Evolutionary conservation across 2,329 filamentous ascomycete species (phyloP).

Genomic region (Lachnellula arida): DNA sequence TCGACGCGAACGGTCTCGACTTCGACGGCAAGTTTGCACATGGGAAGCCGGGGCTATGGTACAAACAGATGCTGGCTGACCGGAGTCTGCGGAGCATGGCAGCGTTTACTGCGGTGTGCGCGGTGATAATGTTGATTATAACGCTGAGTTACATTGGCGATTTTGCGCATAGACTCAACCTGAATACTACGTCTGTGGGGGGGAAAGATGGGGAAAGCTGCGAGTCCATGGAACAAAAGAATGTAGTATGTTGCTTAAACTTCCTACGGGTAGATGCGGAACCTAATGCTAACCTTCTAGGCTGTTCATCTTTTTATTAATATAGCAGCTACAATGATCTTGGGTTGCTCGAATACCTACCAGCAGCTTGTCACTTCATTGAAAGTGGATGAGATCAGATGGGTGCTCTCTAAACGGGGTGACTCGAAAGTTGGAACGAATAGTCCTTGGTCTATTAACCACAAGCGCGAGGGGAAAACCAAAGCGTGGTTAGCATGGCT

Average conservation of each 20-base stretch:
- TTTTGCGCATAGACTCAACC: slow-evolving; percentile 11
- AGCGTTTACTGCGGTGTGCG: slow-evolving; percentile 15
- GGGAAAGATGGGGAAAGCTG: slow-evolving; percentile 18
- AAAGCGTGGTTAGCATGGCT: slow-evolving; percentile 19
- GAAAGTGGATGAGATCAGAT: slow-evolving; percentile 16
- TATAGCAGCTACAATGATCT: slow-evolving; percentile 19
- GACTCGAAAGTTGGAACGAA: slow-evolving; percentile 21
- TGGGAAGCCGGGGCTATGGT: slow-evolving; percentile 19
- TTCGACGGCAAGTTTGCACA: slow-evolving; percentile 20
- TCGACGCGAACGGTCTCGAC: slow-evolving; percentile 3
- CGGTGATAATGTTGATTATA: slow-evolving; percentile 17
- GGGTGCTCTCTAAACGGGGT: slow-evolving; percentile 16
- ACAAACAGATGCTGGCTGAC: slow-evolving; percentile 22
- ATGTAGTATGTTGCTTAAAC: slow-evolving; percentile 10
- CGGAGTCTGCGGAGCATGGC: slow-evolving; percentile 19
- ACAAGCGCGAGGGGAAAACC: slow-evolving; percentile 16
- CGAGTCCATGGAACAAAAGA: slow-evolving; percentile 9
- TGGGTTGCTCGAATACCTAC: slow-evolving; percentile 23
- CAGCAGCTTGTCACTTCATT: slow-evolving; percentile 19
- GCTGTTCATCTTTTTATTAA: slow-evolving; percentile 19
- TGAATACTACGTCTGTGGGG: slow-evolving; percentile 12
- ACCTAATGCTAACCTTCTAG: neutral
- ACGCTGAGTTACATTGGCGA: slow-evolving; percentile 12
- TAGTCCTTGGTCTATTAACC: slow-evolving; percentile 18
- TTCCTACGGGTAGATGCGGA: neutral